phyloP scores from a whole-genome alignment of 73 alveolate species.

The Symbiodinium natans region DNA sequence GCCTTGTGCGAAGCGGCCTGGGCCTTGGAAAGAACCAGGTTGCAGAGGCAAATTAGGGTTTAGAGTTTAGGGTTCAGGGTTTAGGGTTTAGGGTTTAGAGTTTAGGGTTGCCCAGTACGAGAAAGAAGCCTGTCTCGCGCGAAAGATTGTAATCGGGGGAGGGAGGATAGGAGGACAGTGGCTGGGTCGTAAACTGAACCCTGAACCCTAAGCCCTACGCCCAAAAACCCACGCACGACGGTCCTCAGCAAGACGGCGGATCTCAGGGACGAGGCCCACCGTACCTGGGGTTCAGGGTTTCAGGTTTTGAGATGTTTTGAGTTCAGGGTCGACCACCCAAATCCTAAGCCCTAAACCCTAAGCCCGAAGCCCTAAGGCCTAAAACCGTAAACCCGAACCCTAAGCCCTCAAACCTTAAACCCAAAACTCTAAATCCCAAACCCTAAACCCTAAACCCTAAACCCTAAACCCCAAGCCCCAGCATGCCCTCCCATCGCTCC shows the following conservation, averaged over 20 bases:
- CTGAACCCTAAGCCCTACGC: background rate
- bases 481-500: background rate
- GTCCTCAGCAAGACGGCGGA: slow-evolving; percentile 36
- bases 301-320: background rate
- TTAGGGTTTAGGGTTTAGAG: no score
- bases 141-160: no score
- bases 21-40: no score
- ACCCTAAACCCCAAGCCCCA: background rate
- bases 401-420: background rate
- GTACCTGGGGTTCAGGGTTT: slow-evolving; percentile 1
- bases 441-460: no score
- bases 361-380: background rate
- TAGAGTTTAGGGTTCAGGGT: no score
- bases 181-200: background rate
- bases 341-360: background rate
- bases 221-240: background rate
- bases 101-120: no score
- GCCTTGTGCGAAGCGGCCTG: no score
- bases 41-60: no score
- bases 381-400: background rate
- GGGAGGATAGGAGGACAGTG: no score
- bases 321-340: background rate
- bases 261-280: slow-evolving; percentile 81
- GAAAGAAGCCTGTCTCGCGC: no score
- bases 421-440: background rate